Base-by-base conservation (phyloP, 495 filamentous ascomycete genomes). In the Penicillium ucsense region DNA sequence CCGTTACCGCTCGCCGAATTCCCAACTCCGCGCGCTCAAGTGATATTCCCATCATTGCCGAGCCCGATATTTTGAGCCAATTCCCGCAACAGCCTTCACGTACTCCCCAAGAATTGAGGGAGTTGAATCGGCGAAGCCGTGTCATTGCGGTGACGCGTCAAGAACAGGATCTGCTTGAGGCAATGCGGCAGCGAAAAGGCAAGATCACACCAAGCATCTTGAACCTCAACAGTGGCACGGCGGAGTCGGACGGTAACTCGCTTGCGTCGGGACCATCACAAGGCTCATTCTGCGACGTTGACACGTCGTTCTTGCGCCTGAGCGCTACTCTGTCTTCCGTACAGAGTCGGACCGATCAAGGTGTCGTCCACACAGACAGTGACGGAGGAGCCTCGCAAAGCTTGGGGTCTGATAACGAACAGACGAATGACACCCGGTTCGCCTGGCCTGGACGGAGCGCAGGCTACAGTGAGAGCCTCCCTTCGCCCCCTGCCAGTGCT, bases 81-180 rank as follows among this genome's bases (percentile, higher is more conserved):
- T 43, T 62, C 35, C 54, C 55, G 9, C 59, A 55, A 44, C 51
- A 54, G 37, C 56, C 49, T 6, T 41, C 38, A 8, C 50, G 47
- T 31, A 50, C 47, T 5, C 52, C 46, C 20, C 41, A 61, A 44
- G 52, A 58, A 33, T 46, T 64, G 40, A 65, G 58, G 35, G 62
- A 70, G 36, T 54, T 60, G 20, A 66, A 72, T 41, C 57, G 68
- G 27, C 72, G 75, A 51, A 83, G 79, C 43, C 81, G 82, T 35
- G 71, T 92, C 35, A 92, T 95, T 78, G 83, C 85, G 1, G 88
- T 94, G 41, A 94, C 88, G 0, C 75, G 80, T 43, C 87, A 94
- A 63, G 89, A 95, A 60, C 84, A 89, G 57, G 79, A 85, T 59
- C 70, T 95, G 5, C 69, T 95, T 6, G 85, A 87, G 52, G 85